Evolutionary conservation across 2,329 filamentous ascomycete species (phyloP), one percentile per base, ranked within the genome.

Genomic region (Amauroascus niger): DNA sequence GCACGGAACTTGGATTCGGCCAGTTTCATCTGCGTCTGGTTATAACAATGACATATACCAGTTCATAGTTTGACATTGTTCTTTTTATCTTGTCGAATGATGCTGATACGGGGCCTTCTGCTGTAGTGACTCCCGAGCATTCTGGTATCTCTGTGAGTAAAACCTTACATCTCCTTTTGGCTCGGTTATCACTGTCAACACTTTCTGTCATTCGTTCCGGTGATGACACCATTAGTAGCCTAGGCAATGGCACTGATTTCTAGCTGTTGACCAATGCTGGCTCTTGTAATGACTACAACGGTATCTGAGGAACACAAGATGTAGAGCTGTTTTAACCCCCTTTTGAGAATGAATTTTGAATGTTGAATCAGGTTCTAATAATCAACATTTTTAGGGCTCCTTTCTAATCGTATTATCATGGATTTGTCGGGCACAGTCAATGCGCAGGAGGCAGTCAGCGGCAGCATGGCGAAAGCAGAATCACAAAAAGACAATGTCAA

Each of bases 221-320:
- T 74, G 74, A 76, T 76, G 73, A 76, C 67, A 65, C 62, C 59
- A 64, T 69, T 65, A 64, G 60, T 60, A 65, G 69, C 71, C 70
- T 68, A 76, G 73, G 67, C 69, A 70, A 65, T 64, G 67, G 69
- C 71, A 74, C 67, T 75, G 72, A 75, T 74, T 76, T 76, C 74
- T 72, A 69, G 72, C 72, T 67, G 65, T 68, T 67, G 69, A 52
- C 70, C 74, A 59, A 69, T 77, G 74, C 67, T 69, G 65, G 69
- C 65, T 77, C 75, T 75, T 78, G 78, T 81, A 83, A 85, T 70
- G 87, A 93, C 87, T 93, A 93, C 87, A 91, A 93, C 87, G 87
- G 87, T 93, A 93, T 93, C 87, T 93, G 87, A 93, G 79, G 78
- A 76, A 76, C 52, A 49, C 50, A 58, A 58, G n/a, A 4, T 6